phyloP scores from a whole-genome alignment of 2,329 filamentous ascomycete species.

The Alternaria alternata region DNA sequence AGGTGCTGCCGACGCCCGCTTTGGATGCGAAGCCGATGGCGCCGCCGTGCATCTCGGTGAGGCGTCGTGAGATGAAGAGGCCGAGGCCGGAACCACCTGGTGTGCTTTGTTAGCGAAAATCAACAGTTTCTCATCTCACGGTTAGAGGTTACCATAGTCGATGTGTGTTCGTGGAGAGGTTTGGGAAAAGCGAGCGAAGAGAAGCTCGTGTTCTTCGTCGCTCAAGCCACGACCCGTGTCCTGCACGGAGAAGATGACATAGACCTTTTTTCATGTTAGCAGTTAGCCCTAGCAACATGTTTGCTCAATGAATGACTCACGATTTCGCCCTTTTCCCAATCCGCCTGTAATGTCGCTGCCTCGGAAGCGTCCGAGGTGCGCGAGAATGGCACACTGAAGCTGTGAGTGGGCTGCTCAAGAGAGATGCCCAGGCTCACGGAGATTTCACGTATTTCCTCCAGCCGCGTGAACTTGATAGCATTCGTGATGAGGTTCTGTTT shows the following conservation, averaged over 20 bases:
- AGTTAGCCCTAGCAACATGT: background rate
- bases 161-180: slow-evolving; percentile 46
- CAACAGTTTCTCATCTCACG: too few relatives aligned
- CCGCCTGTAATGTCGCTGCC: slow-evolving; percentile 31
- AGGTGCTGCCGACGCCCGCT: slow-evolving; percentile 38
- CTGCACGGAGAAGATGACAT: slow-evolving; percentile 47
- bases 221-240: slow-evolving; percentile 54
- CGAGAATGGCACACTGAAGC: slow-evolving; percentile 33
- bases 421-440: slow-evolving; percentile 48
- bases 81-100: slow-evolving; percentile 42
- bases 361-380: slow-evolving; percentile 18
- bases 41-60: slow-evolving; percentile 45
- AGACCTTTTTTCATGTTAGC: slow-evolving; percentile 34
- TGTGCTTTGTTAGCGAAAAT: background rate
- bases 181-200: slow-evolving; percentile 46
- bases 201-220: slow-evolving; percentile 45
- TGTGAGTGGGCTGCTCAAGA: slow-evolving; percentile 40
- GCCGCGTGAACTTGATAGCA: slow-evolving; percentile 56
- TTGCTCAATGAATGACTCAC: background rate
- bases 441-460: slow-evolving; percentile 47
- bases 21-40: slow-evolving; percentile 39
- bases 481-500: slow-evolving; percentile 50
- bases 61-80: slow-evolving; percentile 41
- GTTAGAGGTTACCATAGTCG: slow-evolving; percentile 36
- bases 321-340: slow-evolving; percentile 44